Conservation (phyloP, 129 eudicot species). For the Glebionis coronaria region DNA sequence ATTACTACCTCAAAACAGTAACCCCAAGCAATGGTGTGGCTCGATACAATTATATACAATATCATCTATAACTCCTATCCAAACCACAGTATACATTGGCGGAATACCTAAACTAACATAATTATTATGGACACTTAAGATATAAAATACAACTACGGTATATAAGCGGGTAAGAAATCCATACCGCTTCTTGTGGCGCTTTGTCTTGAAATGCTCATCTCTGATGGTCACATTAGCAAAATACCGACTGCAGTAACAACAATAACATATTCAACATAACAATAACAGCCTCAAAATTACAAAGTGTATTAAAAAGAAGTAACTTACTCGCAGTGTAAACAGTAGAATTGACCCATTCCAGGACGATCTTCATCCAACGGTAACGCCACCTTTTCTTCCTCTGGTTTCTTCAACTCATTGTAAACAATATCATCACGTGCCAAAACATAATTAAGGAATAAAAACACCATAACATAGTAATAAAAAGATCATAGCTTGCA, state of each 20-base stretch:
- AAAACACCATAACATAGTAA: background rate
- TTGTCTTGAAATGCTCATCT: conserved; percentile 88
- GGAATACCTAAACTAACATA: too few species aligned
- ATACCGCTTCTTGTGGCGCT: conserved; percentile 80
- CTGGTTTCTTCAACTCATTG: conserved; percentile 62
- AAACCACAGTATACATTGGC: too few species aligned
- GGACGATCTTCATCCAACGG: conserved; percentile 89
- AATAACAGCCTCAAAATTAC: background rate
- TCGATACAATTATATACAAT: too few species aligned
- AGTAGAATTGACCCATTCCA: conserved; percentile 85
- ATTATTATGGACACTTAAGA: too few species aligned
- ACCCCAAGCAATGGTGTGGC: too few species aligned
- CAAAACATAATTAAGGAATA: conserved; percentile 33
- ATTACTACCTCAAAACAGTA: too few species aligned
- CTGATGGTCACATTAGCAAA: conserved; percentile 66
- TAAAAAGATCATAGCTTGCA: too few species aligned
- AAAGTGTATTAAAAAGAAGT: conserved; percentile 8
- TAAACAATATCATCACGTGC: conserved; percentile 74
- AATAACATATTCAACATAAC: background rate
- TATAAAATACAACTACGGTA: background rate
- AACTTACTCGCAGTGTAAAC: conserved; percentile 83
- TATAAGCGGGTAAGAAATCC: background rate
- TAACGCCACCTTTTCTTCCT: conserved; percentile 33
- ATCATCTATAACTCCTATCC: too few species aligned
- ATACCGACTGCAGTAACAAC: conserved; percentile 50